phyloP scores from a whole-genome alignment of 768 basidiomycete species.

The Hemileccinum impolitum region DNA sequence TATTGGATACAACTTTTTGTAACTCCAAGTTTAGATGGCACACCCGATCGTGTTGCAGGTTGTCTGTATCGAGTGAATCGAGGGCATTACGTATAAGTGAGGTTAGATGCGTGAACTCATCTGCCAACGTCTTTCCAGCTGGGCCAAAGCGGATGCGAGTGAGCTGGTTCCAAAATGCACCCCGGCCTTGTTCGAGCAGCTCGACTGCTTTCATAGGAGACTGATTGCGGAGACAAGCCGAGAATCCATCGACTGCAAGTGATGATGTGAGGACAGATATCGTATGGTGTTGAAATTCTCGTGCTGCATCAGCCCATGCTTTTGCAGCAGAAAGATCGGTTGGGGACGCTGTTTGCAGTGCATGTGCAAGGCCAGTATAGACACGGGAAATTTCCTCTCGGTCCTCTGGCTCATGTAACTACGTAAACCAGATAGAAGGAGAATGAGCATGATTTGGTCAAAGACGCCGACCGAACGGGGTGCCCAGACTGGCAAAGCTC shows the following conservation, averaged over 20 bases:
- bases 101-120: neutral
- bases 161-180: neutral
- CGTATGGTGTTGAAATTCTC: neutral
- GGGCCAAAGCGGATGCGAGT: constrained; percentile 5
- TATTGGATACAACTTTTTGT: constrained; percentile 8
- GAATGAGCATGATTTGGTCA: neutral
- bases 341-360: neutral
- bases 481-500: neutral
- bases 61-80: neutral
- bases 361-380: neutral
- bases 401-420: neutral
- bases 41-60: neutral
- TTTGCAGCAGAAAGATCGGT: neutral
- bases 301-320: neutral
- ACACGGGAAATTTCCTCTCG: neutral
- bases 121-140: neutral
- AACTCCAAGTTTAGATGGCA: neutral
- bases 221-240: constrained; percentile 11
- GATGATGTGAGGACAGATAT: neutral
- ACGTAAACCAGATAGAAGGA: constrained; percentile 20
- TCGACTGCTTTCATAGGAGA: constrained; percentile 21
- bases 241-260: constrained; percentile 7
- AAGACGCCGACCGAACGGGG: neutral
- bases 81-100: neutral
- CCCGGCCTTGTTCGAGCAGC: constrained; percentile 25